Evolutionary conservation across 148 eudicot species (phyloP).

Genomic region (Camellia sinensis): DNA sequence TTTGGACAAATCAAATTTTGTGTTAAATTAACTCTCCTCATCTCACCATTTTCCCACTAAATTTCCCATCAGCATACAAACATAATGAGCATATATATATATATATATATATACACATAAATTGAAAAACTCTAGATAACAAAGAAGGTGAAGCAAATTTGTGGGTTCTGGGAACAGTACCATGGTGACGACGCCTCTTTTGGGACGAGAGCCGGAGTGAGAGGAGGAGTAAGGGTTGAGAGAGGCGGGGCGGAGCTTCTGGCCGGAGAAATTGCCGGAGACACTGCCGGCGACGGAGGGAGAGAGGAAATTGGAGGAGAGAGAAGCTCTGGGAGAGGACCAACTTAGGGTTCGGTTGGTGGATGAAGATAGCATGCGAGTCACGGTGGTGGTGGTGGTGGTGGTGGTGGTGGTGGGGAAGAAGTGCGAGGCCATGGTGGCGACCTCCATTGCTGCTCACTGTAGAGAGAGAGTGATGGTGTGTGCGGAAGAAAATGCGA

Average conservation of each 20-base stretch:
- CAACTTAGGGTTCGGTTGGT: constrained; percentile 13
- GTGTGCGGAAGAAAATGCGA: too few species aligned
- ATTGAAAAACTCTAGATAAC: neutral
- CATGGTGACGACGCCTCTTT: constrained; percentile 86
- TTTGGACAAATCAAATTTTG: too few species aligned
- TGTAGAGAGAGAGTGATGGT: neutral
- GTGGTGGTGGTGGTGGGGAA: constrained; percentile 31
- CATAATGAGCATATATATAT: neutral
- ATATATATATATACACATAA: neutral
- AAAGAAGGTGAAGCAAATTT: neutral
- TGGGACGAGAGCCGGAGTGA: constrained; percentile 36
- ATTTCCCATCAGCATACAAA: neutral
- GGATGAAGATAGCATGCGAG: constrained; percentile 22
- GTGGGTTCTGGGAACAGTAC: constrained; percentile 26
- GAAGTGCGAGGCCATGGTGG: constrained; percentile 51
- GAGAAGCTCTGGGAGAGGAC: constrained; percentile 34
- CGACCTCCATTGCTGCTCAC: too few species aligned
- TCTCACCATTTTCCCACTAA: neutral
- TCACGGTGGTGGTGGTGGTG: constrained; percentile 8
- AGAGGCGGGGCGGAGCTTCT: constrained; percentile 51
- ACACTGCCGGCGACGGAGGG: constrained; percentile 50
- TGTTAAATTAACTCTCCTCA: neutral
- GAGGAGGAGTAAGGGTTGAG: constrained; percentile 30
- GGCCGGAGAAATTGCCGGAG: constrained; percentile 61
- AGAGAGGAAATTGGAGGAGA: constrained; percentile 50